Evolutionary conservation across 1,284 basidiomycete genomes (phyloP).

Genomic region (Cutaneotrichosporon cavernicola): DNA sequence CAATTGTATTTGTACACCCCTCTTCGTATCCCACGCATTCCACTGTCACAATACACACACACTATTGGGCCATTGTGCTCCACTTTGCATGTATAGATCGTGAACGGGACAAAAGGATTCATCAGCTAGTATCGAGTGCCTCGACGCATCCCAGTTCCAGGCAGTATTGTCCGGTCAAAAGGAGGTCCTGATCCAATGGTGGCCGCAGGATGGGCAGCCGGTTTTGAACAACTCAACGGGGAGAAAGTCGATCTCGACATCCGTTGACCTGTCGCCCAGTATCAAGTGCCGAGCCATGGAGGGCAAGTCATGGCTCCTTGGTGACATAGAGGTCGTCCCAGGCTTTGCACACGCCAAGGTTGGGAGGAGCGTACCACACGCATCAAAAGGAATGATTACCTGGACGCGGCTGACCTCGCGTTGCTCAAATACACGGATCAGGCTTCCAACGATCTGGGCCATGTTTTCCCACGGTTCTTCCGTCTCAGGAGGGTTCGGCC

Average conservation of each 20-base stretch:
- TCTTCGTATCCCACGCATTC: not conserved
- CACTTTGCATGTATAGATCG: slow-evolving; percentile 8
- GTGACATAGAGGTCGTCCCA: not conserved
- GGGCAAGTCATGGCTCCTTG: not conserved
- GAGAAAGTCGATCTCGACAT: slow-evolving; percentile 8
- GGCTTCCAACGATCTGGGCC: not conserved
- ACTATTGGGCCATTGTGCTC: slow-evolving; percentile 2
- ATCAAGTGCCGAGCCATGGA: slow-evolving; percentile 1
- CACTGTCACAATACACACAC: slow-evolving; percentile 8
- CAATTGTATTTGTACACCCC: slow-evolving; percentile 1
- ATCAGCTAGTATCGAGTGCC: not conserved
- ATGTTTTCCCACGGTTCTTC: slow-evolving; percentile 4
- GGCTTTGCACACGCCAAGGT: not conserved
- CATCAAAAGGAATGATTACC: slow-evolving; percentile 7
- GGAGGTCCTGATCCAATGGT: not conserved
- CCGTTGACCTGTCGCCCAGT: not conserved
- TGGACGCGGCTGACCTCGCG: not conserved
- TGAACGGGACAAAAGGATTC: not conserved
- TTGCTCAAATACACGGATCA: not conserved
- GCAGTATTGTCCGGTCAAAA: not conserved
- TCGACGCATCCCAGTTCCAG: too few relatives aligned
- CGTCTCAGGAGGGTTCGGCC: not conserved
- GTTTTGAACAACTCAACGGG: not conserved
- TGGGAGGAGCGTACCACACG: not conserved
- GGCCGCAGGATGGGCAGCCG: not conserved